Conservation (phyloP, 1,139 yeast species). For the Sugiyamaella grinbergsii region DNA sequence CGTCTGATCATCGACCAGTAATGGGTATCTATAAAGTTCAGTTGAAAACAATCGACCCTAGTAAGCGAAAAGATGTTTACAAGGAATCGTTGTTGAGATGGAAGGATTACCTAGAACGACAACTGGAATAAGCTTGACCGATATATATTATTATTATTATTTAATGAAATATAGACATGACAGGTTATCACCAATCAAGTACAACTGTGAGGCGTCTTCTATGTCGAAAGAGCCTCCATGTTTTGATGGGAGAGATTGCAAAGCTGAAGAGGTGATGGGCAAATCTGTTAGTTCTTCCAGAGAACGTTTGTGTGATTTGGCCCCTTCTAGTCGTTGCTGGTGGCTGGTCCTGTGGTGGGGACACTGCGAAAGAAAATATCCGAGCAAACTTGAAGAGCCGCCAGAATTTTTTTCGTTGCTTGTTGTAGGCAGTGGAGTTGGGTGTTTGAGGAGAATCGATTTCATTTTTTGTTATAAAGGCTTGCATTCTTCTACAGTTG, state of each 20-base stretch:
- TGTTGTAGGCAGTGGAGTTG: background rate
- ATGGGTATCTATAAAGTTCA: conserved; percentile 69
- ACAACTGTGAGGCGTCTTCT: conserved; percentile 6
- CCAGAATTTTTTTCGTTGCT: background rate
- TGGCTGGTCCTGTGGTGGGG: background rate
- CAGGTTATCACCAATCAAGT: background rate
- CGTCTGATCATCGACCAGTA: conserved; percentile 93
- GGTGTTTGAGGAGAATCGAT: background rate
- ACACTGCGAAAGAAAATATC: background rate
- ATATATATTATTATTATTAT: background rate
- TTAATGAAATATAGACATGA: background rate
- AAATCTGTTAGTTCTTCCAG: background rate
- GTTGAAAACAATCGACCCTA: conserved; percentile 66
- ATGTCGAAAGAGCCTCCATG: background rate
- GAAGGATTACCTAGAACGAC: conserved; percentile 26
- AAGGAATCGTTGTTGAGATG: conserved; percentile 43
- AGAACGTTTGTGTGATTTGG: background rate
- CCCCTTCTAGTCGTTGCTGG: background rate
- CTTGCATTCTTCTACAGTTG: background rate
- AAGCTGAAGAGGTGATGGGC: background rate
- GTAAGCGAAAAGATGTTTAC: conserved; percentile 52
- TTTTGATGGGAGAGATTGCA: background rate
- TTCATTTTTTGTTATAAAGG: background rate
- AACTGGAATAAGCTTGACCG: background rate
- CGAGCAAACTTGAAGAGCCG: background rate